Evolutionary conservation across 257 asterid genomes (phyloP), one percentile per base, ranked within the genome.

Genomic region (Jacaranda copaia): DNA sequence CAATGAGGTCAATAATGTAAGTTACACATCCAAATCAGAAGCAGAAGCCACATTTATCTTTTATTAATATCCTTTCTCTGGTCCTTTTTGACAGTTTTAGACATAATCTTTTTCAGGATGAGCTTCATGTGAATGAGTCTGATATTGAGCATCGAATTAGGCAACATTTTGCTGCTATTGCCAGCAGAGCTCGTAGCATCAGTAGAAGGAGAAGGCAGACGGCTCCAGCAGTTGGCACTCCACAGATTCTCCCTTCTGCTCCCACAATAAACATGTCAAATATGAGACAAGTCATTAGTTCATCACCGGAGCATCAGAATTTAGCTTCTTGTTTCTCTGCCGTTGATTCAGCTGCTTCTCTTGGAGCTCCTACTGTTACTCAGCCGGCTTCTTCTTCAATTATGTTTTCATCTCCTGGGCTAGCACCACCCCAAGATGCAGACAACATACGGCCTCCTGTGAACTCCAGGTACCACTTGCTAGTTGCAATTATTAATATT

Each of bases 121-220:
- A 76, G 51, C 57, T 72, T 76, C 78, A 57, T 58, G 53, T 63
- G 52, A 66, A 72, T 70, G 87, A 68, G 76, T 76, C 83, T 77
- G 88, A 74, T 69, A 52, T 73, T 53, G 90, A 84, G 75, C 89
- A 83, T 72, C 75, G 69, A 53, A 70, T 82, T 45, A 59, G 82
- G 81, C 85, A 60, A 48, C 90, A 74, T 61, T 82, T 88, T 73
- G 80, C 87, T 75, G 77, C 82, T 68, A 69, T 80, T 19, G 76
- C 81, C 20, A 77, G 70, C 79, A 78, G 81, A 74, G 86, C 79
- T 20, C 83, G 76, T 9, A 73, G 40, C 68, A 69, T 79, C 69
- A 74, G 72, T 68, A 82, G 84, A 68, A 77, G 84, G 75, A 76
- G 84, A 63, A 88, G 88, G 79, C 85, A 81, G 51, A 75, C 58